Conservation (phyloP, 192 early-diverging fungal species). For the Linnemannia exigua region DNA sequence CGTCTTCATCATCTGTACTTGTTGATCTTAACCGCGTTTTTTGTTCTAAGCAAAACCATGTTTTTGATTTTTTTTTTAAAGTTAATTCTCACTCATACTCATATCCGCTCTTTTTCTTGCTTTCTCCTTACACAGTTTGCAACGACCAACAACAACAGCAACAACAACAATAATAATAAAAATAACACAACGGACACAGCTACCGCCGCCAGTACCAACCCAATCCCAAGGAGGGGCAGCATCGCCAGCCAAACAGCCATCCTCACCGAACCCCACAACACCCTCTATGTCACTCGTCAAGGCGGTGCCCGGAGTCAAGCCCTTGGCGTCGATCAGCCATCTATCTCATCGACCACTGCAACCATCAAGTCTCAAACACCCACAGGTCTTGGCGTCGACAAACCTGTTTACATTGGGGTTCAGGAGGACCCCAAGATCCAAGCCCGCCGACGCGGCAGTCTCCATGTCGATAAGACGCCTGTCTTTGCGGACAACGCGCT, state of each 20-base stretch:
- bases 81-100: neutral
- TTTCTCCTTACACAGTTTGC: neutral
- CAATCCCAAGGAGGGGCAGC: neutral
- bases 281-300: constrained; percentile 28
- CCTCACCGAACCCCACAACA: neutral
- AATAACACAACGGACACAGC: neutral
- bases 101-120: neutral
- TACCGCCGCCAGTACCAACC: neutral
- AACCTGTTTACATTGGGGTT: constrained; percentile 13
- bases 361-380: neutral
- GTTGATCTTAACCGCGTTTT: neutral
- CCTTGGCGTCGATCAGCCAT: constrained; percentile 29
- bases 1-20: neutral
- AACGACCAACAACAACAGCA: neutral
- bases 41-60: neutral
- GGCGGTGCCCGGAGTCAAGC: constrained; percentile 19
- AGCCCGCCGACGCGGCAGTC: constrained; percentile 4
- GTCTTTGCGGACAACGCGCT: neutral
- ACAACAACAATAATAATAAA: neutral
- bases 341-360: constrained; percentile 6
- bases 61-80: neutral
- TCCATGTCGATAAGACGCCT: constrained; percentile 25
- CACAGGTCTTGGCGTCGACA: constrained; percentile 31
- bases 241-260: neutral
- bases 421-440: neutral